phyloP scores from a whole-genome alignment of 441 rosid species.

The Breynia disticha region DNA sequence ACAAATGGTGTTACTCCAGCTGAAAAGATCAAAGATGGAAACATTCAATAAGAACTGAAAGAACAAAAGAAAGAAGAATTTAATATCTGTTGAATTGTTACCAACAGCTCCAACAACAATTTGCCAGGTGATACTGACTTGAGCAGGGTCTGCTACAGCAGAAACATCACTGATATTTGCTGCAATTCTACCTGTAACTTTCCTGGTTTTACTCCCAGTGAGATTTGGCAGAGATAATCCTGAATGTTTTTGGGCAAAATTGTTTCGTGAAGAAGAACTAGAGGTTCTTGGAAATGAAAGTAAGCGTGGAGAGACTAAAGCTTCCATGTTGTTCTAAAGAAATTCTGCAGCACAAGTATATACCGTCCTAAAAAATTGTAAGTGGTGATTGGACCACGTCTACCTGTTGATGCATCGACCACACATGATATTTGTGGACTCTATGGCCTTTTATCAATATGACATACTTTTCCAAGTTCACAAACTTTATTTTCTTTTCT shows the following conservation, averaged over 20 bases:
- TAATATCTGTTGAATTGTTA: conserved; percentile 6
- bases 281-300: conserved; percentile 9
- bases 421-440: too few relatives aligned
- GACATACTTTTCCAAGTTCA: too few relatives aligned
- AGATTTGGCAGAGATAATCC: conserved; percentile 19
- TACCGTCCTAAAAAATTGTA: too few relatives aligned
- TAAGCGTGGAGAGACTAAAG: conserved; percentile 1
- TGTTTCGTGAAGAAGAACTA: conserved; percentile 4
- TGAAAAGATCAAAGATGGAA: conserved; percentile 25
- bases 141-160: conserved; percentile 29
- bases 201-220: conserved; percentile 10
- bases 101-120: conserved; percentile 64
- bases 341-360: too few relatives aligned
- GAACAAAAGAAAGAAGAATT: neutral
- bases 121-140: conserved; percentile 58
- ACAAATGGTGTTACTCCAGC: conserved; percentile 76
- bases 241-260: conserved; percentile 9
- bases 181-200: conserved; percentile 16
- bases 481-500: too few relatives aligned
- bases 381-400: too few relatives aligned
- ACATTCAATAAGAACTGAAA: neutral
- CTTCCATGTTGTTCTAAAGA: conserved; percentile 8
- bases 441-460: too few relatives aligned
- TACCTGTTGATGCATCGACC: too few relatives aligned
- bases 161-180: conserved; percentile 26